A percentile compares a stretch with the other conserved stretches of the same genome.
Evolutionary conservation across 208 protist species (phyloP).

Genomic region (Wallacemonas sp.): DNA sequence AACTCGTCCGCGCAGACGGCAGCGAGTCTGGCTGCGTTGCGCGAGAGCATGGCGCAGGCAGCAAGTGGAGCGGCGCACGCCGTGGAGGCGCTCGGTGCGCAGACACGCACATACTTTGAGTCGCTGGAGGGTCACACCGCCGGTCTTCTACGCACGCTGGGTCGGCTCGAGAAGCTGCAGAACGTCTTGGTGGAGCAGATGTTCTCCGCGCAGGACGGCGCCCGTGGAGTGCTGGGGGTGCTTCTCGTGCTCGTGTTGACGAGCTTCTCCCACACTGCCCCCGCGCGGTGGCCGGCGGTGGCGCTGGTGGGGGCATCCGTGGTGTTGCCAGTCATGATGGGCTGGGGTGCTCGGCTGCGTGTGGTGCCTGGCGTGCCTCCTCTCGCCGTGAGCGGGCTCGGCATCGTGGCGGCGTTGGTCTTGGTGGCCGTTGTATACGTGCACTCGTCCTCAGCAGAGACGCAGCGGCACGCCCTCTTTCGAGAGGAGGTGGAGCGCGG

Average conservation of each 20-base stretch:
- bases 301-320: slow-evolving; percentile 23
- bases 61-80: slow-evolving; percentile 24
- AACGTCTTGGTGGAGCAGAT: slow-evolving; percentile 28
- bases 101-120: slow-evolving; percentile 33
- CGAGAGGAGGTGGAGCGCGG: slow-evolving; percentile 35
- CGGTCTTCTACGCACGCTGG: slow-evolving; percentile 39
- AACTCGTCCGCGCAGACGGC: slow-evolving; percentile 21
- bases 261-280: slow-evolving; percentile 32
- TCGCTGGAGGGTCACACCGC: slow-evolving; percentile 45
- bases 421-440: slow-evolving; percentile 17
- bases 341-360: neutral
- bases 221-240: slow-evolving; percentile 14
- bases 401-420: slow-evolving; percentile 13
- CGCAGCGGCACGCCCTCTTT: slow-evolving; percentile 24
- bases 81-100: slow-evolving; percentile 25
- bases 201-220: slow-evolving; percentile 22
- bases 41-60: slow-evolving; percentile 19
- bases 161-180: slow-evolving; percentile 53
- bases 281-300: slow-evolving; percentile 53
- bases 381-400: slow-evolving; percentile 23
- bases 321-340: slow-evolving; percentile 30
- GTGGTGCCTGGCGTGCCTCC: slow-evolving; percentile 2
- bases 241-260: slow-evolving; percentile 32
- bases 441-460: slow-evolving; percentile 21
- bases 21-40: slow-evolving; percentile 19